Conservation (phyloP, 1,284 basidiomycete species). For the Trametes sp. region DNA sequence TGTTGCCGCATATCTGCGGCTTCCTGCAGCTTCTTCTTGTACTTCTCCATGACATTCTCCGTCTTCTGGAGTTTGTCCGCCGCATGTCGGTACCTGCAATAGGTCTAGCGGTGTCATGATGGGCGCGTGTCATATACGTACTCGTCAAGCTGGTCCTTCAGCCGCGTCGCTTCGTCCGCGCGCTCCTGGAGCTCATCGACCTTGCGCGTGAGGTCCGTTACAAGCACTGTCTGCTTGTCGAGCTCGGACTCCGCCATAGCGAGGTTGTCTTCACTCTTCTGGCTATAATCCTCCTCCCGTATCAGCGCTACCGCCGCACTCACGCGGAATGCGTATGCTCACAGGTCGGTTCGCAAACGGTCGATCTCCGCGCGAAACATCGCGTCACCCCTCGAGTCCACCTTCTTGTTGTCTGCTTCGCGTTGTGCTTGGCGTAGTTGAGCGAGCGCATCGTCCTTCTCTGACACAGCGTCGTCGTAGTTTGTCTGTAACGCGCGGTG, state of each 20-base stretch:
- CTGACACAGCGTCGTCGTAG: slow-evolving; percentile 72
- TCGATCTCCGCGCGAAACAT: slow-evolving; percentile 83
- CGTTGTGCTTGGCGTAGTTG: slow-evolving; percentile 64
- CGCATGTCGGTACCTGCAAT: slow-evolving; percentile 81
- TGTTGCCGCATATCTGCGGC: slow-evolving; percentile 87
- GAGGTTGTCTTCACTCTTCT: slow-evolving; percentile 90
- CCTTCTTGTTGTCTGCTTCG: slow-evolving; percentile 60
- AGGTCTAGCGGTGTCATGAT: neutral
- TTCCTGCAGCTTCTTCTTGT: slow-evolving; percentile 98
- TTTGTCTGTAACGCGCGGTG: slow-evolving; percentile 76
- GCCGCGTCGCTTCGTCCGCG: slow-evolving; percentile 78
- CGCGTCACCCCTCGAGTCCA: slow-evolving; percentile 73
- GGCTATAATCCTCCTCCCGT: slow-evolving; percentile 58
- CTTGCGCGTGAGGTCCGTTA: slow-evolving; percentile 78
- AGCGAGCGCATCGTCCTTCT: slow-evolving; percentile 73
- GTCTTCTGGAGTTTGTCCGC: slow-evolving; percentile 92
- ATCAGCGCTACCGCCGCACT: slow-evolving; percentile 29
- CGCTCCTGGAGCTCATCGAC: slow-evolving; percentile 84
- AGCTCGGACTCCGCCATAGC: slow-evolving; percentile 81
- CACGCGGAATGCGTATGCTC: slow-evolving; percentile 46
- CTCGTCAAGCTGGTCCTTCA: slow-evolving; percentile 97
- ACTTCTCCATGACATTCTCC: slow-evolving; percentile 98
- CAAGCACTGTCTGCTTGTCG: slow-evolving; percentile 74
- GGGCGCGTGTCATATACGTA: slow-evolving; percentile 47
- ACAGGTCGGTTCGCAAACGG: slow-evolving; percentile 80